Conservation (phyloP, 495 filamentous ascomycete species). For the Collariella sp. region DNA sequence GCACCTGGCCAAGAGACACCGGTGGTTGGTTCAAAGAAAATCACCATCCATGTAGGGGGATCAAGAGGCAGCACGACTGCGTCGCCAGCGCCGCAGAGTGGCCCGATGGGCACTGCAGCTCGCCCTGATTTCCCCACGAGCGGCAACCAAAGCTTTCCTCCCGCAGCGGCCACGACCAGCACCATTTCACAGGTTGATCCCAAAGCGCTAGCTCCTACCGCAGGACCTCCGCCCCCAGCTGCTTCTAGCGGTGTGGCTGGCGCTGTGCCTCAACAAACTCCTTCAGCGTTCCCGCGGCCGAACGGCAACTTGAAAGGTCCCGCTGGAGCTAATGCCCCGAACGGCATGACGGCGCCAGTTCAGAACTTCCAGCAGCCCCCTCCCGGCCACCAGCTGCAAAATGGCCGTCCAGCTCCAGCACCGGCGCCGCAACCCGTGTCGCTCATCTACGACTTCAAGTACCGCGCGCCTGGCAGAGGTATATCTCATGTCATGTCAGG, state of each 20-base stretch:
- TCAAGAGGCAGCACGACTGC: slow-evolving; percentile 41
- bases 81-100: slow-evolving; percentile 47
- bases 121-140: slow-evolving; percentile 23
- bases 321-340: slow-evolving; percentile 2
- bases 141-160: slow-evolving; percentile 18
- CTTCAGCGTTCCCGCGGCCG: slow-evolving; percentile 20
- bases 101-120: slow-evolving; percentile 29
- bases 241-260: slow-evolving; percentile 35
- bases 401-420: slow-evolving; percentile 14
- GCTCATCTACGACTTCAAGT: slow-evolving; percentile 20
- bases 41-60: slow-evolving; percentile 48
- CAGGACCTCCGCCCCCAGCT: slow-evolving; percentile 43
- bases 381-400: slow-evolving; percentile 21
- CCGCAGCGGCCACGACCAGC: slow-evolving; percentile 15
- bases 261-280: slow-evolving; percentile 31
- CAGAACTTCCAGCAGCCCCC: slow-evolving; percentile 21
- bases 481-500: no score
- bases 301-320: slow-evolving; percentile 33
- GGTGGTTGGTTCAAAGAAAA: slow-evolving; percentile 36
- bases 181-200: slow-evolving; percentile 31
- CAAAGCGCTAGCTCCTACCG: slow-evolving; percentile 37
- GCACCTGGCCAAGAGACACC: slow-evolving; percentile 30
- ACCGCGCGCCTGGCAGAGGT: slow-evolving; percentile 49
- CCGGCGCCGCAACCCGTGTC: slow-evolving; percentile 12
- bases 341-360: slow-evolving; percentile 5